phyloP scores from a whole-genome alignment of 192 early-diverging fungal genomes.

The Coemansia biformis region DNA sequence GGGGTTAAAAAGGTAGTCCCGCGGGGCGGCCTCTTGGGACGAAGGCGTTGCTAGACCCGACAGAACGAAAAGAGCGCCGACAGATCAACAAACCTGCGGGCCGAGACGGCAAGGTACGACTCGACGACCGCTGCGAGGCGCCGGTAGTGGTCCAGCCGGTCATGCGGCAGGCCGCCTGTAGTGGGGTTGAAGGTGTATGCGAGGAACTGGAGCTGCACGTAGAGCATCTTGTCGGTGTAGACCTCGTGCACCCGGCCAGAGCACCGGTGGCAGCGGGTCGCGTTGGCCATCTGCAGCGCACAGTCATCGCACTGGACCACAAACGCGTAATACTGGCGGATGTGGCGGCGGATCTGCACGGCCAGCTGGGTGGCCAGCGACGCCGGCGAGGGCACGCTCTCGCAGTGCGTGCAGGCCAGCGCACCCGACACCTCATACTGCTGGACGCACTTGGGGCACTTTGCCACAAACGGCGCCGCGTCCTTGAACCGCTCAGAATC shows the following conservation, averaged over 20 bases:
- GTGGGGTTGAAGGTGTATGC: conserved; percentile 47
- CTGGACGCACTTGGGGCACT: conserved; percentile 59
- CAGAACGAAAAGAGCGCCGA: conserved; percentile 56
- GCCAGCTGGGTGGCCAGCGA: conserved; percentile 62
- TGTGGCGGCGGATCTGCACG: conserved; percentile 57
- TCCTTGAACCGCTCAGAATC: conserved; percentile 60
- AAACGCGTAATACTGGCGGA: conserved; percentile 71
- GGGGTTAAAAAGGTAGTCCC: no score
- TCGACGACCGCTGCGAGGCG: conserved; percentile 53
- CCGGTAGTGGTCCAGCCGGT: conserved; percentile 36
- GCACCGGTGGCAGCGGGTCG: conserved; percentile 38
- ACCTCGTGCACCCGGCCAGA: conserved; percentile 57
- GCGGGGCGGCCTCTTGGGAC: no score
- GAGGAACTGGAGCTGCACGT: conserved; percentile 79
- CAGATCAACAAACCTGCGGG: conserved; percentile 70
- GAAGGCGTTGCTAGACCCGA: conserved; percentile 13
- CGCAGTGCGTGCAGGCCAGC: conserved; percentile 58
- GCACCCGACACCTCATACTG: conserved; percentile 35
- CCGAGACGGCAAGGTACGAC: conserved; percentile 67
- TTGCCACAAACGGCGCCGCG: conserved; percentile 52
- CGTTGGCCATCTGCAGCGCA: conserved; percentile 15
- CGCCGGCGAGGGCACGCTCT: conserved; percentile 27
- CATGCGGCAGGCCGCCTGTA: conserved; percentile 22
- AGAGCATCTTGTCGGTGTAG: conserved; percentile 71
- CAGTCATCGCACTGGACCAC: conserved; percentile 83